Evolutionary conservation across 2,329 filamentous ascomycete species (phyloP), one percentile per base, ranked within the genome.

Genomic region (Ramichloridium luteum): DNA sequence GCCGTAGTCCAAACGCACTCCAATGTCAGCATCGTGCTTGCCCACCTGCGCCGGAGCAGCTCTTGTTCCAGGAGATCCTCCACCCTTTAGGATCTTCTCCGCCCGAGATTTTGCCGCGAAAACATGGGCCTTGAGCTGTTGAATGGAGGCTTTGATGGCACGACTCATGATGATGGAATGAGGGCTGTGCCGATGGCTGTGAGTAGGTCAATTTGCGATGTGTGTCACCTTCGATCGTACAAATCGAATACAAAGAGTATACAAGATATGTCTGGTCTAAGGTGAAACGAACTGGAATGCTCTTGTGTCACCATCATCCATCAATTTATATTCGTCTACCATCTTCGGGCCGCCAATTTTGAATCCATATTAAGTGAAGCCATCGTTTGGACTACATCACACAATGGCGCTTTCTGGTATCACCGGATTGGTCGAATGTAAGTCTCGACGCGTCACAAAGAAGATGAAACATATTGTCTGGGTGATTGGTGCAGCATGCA

Each of bases 11-110:
- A 30, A 16, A 14, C 28, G 28, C 4, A 30, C 28, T 18, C 28
- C 28, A 30, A 30, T 30, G 12, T 30, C 11, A 9, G 28, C 16
- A 30, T 30, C 28, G 28, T 30, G 12, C 13, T 30, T 30, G 16
- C 28, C 28, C 10, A 16, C 15, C 28, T 18, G 28, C 16, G 28
- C 28, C 12, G 28, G 28, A 12, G 28, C 28, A 16, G 28, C 28
- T 23, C 20, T 23, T 23, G 20, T n/a, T 23, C 20, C 20, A 23
- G 20, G 20, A 23, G 20, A 23, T 23, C 20, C 20, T 23, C 20
- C 20, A 23, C 20, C 20, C 20, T 23, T 23, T 23, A 23, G 20
- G 20, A 23, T 23, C 20, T 23, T 23, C 20, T 23, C 20, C 20
- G n/a, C 20, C 20, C 20, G 20, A 23, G 20, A 23, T 23, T 23